phyloP scores from a whole-genome alignment of 2,329 filamentous ascomycete genomes.

The Ophiostoma tasmaniense region DNA sequence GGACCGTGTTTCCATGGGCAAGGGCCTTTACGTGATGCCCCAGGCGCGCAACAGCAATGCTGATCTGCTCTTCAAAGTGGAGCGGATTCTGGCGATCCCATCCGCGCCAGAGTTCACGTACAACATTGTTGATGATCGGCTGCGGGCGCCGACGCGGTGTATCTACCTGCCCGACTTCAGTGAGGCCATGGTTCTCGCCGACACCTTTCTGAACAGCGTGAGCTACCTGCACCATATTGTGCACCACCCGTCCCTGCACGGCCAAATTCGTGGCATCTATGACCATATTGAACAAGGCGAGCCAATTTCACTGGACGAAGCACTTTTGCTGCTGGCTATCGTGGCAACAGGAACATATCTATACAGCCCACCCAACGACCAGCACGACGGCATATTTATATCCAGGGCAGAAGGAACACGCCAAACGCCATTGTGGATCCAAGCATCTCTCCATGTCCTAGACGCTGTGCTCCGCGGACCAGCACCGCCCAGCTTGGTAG shows the following conservation, averaged over 20 bases:
- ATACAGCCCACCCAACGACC: neutral
- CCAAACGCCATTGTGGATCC: constrained; percentile 11
- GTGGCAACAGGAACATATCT: constrained; percentile 9
- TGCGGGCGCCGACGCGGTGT: neutral
- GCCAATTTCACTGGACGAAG: neutral
- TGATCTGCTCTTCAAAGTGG: constrained; percentile 1
- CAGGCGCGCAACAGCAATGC: neutral
- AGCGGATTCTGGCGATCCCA: constrained; percentile 3
- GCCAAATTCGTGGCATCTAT: constrained; percentile 1
- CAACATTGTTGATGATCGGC: constrained; percentile 6
- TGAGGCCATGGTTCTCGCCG: constrained; percentile 1
- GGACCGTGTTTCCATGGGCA: constrained; percentile 15
- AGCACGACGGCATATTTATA: neutral
- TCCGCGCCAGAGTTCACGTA: constrained; percentile 7
- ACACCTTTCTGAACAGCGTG: constrained; percentile 4
- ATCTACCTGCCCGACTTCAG: constrained; percentile 9
- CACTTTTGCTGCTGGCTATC: constrained; percentile 10
- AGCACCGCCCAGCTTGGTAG: neutral
- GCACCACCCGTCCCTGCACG: constrained; percentile 9
- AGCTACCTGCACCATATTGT: constrained; percentile 15
- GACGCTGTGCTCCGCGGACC: neutral
- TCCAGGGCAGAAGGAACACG: neutral
- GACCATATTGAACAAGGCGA: neutral
- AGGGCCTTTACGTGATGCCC: constrained; percentile 7
- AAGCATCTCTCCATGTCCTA: constrained; percentile 3